Percentiles rank a stretch among this genome's conserved stretches.
These are phyloP conservation scores for Euphrasia arctica DNA, from an alignment of 305 asterid species.

Conservation along the genomic window DNA sequence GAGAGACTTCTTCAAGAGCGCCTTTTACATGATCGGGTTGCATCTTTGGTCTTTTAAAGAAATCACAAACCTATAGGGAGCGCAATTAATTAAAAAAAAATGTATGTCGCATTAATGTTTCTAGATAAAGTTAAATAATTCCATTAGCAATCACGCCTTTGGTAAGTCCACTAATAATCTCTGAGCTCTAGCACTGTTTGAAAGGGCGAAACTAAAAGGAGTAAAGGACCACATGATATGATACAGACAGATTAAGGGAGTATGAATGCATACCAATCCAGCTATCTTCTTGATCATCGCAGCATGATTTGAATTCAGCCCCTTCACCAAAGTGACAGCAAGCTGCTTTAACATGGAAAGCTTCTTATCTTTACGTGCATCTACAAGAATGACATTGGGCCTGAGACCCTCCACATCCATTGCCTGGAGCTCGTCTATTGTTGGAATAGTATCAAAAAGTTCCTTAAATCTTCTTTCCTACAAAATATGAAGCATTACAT, in stretches of 20 bases:
- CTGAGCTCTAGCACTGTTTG: not conserved
- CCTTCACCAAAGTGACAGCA: constrained; percentile 66
- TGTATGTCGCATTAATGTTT: constrained; percentile 9
- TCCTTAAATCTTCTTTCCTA: constrained; percentile 94
- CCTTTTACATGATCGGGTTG: constrained; percentile 57
- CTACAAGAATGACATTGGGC: constrained; percentile 77
- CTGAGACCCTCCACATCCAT: constrained; percentile 74
- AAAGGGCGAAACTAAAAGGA: not conserved
- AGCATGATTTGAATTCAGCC: constrained; percentile 65
- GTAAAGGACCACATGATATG: too few relatives aligned
- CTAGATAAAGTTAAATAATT: constrained; percentile 11
- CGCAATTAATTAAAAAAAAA: constrained; percentile 14
- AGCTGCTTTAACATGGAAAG: constrained; percentile 91
- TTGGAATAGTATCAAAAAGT: constrained; percentile 72
- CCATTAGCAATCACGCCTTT: constrained; percentile 11
- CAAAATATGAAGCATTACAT: constrained; percentile 35
- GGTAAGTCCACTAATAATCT: too few relatives aligned
- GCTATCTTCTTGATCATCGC: constrained; percentile 76
- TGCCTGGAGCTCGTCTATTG: constrained; percentile 72
- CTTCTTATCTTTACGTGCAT: constrained; percentile 81
- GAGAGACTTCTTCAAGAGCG: constrained; percentile 76
- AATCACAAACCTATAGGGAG: constrained; percentile 61
- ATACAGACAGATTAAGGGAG: constrained; percentile 2
- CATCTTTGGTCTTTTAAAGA: constrained; percentile 60
- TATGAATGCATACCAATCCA: constrained; percentile 62